Conservation (phyloP, 495 filamentous ascomycete genomes). For the Umbilicaria muhlenbergii region DNA sequence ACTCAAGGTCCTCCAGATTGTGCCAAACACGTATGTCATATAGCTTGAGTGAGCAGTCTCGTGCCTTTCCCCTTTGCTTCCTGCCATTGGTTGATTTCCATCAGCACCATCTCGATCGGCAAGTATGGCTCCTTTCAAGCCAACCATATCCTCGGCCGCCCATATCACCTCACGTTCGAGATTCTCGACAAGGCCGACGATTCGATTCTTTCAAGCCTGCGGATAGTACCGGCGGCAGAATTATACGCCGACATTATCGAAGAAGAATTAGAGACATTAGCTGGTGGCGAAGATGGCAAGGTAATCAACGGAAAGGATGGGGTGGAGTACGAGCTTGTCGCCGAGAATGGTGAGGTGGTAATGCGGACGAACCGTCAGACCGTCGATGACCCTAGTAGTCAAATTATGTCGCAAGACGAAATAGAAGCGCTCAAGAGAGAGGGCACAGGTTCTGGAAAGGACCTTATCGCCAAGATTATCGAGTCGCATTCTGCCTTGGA, state of each 20-base stretch:
- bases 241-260: conserved; percentile 64
- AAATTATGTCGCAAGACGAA: conserved; percentile 68
- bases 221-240: conserved; percentile 67
- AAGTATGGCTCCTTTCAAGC: conserved; percentile 82
- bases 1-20: conserved; percentile 45
- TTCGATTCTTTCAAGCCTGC: conserved; percentile 41
- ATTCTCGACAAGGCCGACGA: conserved; percentile 52
- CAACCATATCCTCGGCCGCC: conserved; percentile 73
- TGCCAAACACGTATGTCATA: conserved; percentile 58
- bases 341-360: conserved; percentile 40
- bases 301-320: conserved; percentile 27
- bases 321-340: conserved; percentile 32
- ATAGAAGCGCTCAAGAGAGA: conserved; percentile 84
- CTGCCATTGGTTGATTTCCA: conserved; percentile 6
- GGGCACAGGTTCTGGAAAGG: conserved; percentile 62
- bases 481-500: conserved; percentile 72
- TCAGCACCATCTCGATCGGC: conserved; percentile 64
- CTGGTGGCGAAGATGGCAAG: conserved; percentile 29
- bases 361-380: conserved; percentile 67
- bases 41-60: conserved; percentile 17
- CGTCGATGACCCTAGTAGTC: conserved; percentile 64
- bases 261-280: conserved; percentile 28
- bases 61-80: conserved; percentile 5
- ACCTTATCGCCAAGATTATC: conserved; percentile 75
- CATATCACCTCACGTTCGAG: conserved; percentile 84